Percentiles rank a stretch among this genome's conserved stretches.
Conservation (phyloP, 345 rosid species). For the Litchi chinensis region DNA sequence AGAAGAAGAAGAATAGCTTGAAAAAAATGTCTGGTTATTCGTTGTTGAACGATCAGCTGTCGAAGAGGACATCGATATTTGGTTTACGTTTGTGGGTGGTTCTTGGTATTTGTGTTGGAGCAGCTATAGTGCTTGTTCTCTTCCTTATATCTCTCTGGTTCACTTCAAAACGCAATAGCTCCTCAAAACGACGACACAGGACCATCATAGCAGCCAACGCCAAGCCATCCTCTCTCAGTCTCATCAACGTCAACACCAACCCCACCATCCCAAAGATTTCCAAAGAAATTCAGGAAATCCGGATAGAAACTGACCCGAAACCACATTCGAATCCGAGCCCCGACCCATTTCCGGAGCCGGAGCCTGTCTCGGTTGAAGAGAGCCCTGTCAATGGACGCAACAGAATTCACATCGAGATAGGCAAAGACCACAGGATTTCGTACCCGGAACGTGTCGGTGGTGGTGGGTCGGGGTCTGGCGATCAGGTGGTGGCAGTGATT, state of each 20-base stretch:
- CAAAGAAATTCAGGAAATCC: conserved; percentile 80
- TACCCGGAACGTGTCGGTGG: conserved; percentile 71
- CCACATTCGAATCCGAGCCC: conserved; percentile 33
- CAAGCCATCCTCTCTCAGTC: conserved; percentile 29
- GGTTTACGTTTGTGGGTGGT: conserved; percentile 81
- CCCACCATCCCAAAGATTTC: conserved; percentile 69
- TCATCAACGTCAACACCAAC: conserved; percentile 18
- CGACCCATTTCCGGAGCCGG: conserved; percentile 51
- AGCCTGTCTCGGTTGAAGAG: conserved; percentile 38
- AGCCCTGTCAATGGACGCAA: conserved; percentile 43
- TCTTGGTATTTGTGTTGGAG: conserved; percentile 84
- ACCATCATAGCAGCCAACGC: neutral
- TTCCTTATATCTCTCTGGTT: conserved; percentile 86
- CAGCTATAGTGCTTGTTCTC: conserved; percentile 75
- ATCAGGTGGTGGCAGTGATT: conserved; percentile 42
- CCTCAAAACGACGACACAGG: conserved; percentile 13
- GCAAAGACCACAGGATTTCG: conserved; percentile 80
- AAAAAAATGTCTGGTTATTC: conserved; percentile 62
- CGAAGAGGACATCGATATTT: conserved; percentile 64
- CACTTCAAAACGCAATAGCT: conserved; percentile 61
- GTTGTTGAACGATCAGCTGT: conserved; percentile 68
- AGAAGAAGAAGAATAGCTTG: conserved; percentile 2
- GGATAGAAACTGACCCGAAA: conserved; percentile 49
- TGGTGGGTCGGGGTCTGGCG: conserved; percentile 57
- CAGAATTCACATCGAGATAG: conserved; percentile 80